phyloP scores from a whole-genome alignment of 176 grass and related monocot species.

The Rhynchospora breviuscula region DNA sequence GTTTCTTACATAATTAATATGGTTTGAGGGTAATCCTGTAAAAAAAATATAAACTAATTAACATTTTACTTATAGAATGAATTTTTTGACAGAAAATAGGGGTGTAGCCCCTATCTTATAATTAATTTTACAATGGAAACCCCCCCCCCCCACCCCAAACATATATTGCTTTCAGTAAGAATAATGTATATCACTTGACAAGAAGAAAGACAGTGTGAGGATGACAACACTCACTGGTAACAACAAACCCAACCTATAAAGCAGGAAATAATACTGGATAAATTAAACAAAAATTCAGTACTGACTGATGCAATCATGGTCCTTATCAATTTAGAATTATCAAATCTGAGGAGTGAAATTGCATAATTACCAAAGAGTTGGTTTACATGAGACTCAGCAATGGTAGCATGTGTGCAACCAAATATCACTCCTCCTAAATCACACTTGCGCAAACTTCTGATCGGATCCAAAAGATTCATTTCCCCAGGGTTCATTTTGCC shows the following conservation, averaged over 20 bases:
- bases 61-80: neutral
- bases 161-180: neutral
- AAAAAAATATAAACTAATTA: constrained; percentile 9
- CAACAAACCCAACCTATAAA: neutral
- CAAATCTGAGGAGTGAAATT: neutral
- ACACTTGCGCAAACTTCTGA: constrained; percentile 47
- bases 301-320: neutral
- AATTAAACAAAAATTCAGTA: neutral
- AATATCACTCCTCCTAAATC: constrained; percentile 79
- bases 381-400: constrained; percentile 57
- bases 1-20: constrained; percentile 64
- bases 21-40: constrained; percentile 55
- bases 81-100: neutral
- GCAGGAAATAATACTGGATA: neutral
- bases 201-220: neutral
- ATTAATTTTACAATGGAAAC: neutral
- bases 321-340: neutral
- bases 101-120: neutral
- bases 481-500: constrained; percentile 21
- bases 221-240: no score
- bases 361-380: constrained; percentile 62
- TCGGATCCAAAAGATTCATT: constrained; percentile 6
- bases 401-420: constrained; percentile 56
- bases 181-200: neutral
- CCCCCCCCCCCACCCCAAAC: neutral